These are phyloP conservation scores for Scutellaria barbata DNA, from an alignment of 257 asterid genomes.

Conservation along the genomic window DNA sequence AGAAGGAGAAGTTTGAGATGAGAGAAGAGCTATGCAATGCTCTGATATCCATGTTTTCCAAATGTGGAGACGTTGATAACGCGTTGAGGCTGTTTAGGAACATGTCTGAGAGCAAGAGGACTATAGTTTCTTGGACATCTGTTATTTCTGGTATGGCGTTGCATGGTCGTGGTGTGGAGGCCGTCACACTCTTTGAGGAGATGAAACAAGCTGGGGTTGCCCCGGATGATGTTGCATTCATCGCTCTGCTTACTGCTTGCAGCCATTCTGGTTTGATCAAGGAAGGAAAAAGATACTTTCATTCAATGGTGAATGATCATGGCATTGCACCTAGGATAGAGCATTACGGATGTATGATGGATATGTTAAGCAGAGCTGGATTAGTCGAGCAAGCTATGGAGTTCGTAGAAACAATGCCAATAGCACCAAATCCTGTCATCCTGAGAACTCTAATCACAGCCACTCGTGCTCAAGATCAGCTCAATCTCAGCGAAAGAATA, in stretches of 20 bases:
- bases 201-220: constrained; percentile 49
- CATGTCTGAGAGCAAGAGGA: constrained; percentile 52
- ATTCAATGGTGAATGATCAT: constrained; percentile 58
- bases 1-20: constrained; percentile 56
- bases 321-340: constrained; percentile 66
- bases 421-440: constrained; percentile 69
- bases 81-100: constrained; percentile 56
- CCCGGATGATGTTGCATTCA: constrained; percentile 74
- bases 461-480: constrained; percentile 58
- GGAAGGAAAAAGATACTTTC: constrained; percentile 60
- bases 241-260: constrained; percentile 79
- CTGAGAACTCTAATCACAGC: constrained; percentile 64
- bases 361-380: constrained; percentile 75
- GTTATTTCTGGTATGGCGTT: constrained; percentile 68
- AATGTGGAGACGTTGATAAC: constrained; percentile 78
- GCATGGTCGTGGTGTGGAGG: constrained; percentile 75
- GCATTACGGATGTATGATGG: constrained; percentile 92
- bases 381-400: constrained; percentile 61
- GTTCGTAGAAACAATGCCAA: constrained; percentile 63
- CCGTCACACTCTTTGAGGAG: constrained; percentile 68
- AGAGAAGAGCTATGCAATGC: constrained; percentile 62
- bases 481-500: constrained; percentile 59
- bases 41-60: constrained; percentile 77
- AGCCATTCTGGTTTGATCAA: constrained; percentile 79
- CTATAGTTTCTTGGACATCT: constrained; percentile 82